phyloP scores from a whole-genome alignment of 345 rosid species.

The Streptanthus diversifolius region DNA sequence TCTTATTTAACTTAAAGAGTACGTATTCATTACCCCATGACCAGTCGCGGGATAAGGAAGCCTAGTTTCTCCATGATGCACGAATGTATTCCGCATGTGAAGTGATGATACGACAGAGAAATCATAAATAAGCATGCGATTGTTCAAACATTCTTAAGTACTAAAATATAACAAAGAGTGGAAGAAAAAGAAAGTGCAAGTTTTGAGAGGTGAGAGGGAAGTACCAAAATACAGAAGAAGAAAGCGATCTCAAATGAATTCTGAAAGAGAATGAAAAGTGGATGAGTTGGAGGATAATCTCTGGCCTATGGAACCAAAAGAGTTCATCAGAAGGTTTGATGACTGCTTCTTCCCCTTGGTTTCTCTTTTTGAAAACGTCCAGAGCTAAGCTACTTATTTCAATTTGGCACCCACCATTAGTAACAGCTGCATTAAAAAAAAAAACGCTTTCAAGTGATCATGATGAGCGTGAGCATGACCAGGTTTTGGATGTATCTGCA shows the following conservation, averaged over 20 bases:
- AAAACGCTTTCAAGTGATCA: neutral
- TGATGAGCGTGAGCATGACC: slow-evolving; percentile 6
- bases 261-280: slow-evolving; percentile 82
- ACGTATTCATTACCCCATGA: slow-evolving; percentile 55
- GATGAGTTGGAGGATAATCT: slow-evolving; percentile 53
- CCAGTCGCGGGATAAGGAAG: slow-evolving; percentile 62
- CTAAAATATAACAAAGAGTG: neutral
- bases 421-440: slow-evolving; percentile 47
- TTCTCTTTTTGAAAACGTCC: slow-evolving; percentile 33
- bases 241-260: slow-evolving; percentile 83
- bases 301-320: slow-evolving; percentile 68
- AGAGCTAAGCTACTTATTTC: slow-evolving; percentile 56
- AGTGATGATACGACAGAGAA: slow-evolving; percentile 19
- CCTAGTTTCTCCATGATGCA: slow-evolving; percentile 77
- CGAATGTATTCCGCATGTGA: slow-evolving; percentile 73
- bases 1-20: neutral
- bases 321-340: slow-evolving; percentile 71
- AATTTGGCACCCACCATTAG: slow-evolving; percentile 80
- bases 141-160: neutral
- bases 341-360: slow-evolving; percentile 34
- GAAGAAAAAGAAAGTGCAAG: neutral
- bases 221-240: slow-evolving; percentile 87
- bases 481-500: slow-evolving; percentile 26
- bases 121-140: neutral
- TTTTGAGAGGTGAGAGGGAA: neutral